A percentile compares a stretch with the other conserved stretches of the same genome.
These are phyloP conservation scores for Sporisorium iseilematis-ciliati DNA, from an alignment of 1,284 basidiomycete genomes.

Conservation along the genomic window DNA sequence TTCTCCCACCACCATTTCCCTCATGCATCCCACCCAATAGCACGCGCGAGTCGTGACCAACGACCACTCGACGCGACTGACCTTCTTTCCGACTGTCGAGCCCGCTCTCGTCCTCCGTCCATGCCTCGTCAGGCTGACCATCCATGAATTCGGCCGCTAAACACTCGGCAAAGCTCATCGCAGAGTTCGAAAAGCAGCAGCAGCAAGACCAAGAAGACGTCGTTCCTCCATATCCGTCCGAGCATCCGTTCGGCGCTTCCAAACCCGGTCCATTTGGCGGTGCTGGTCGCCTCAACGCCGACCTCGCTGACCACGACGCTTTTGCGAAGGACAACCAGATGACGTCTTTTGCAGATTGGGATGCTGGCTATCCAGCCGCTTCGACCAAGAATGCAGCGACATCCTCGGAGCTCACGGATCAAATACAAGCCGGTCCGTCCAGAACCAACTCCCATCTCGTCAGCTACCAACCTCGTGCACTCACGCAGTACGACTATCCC, in stretches of 20 bases:
- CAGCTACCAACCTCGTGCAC: slow-evolving; percentile 23
- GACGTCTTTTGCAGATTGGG: slow-evolving; percentile 31
- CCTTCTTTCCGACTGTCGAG: neutral
- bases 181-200: slow-evolving; percentile 45
- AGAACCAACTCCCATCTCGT: neutral
- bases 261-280: slow-evolving; percentile 46
- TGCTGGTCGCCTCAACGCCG: slow-evolving; percentile 4
- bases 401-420: slow-evolving; percentile 4
- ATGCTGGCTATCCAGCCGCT: slow-evolving; percentile 16
- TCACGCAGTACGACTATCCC: slow-evolving; percentile 50
- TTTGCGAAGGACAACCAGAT: slow-evolving; percentile 20
- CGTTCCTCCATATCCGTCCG: slow-evolving; percentile 27
- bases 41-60: neutral
- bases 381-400: neutral
- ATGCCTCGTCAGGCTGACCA: neutral
- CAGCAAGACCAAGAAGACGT: slow-evolving; percentile 3
- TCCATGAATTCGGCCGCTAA: slow-evolving; percentile 44
- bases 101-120: neutral
- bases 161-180: slow-evolving; percentile 48
- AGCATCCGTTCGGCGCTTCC: slow-evolving; percentile 38
- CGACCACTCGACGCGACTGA: neutral
- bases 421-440: slow-evolving; percentile 11
- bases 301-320: neutral
- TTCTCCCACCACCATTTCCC: neutral
- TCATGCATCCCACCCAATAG: neutral